Conservation (phyloP, 176 grass and related monocot genomes). For the Avena sativa region DNA sequence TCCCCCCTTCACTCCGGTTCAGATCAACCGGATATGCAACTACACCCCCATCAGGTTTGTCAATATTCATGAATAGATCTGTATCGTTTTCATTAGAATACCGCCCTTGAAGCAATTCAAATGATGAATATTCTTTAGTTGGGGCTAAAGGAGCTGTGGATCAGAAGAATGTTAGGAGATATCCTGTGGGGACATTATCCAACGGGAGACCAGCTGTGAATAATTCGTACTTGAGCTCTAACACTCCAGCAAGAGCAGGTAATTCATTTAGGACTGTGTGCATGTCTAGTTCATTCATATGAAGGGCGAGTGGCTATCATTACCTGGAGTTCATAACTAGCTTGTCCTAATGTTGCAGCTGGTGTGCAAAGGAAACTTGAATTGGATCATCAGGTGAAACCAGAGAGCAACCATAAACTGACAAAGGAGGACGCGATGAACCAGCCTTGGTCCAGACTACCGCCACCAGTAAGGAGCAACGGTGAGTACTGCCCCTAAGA, state of each 20-base stretch:
- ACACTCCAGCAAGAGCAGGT: slow-evolving; percentile 65
- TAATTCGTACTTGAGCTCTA: slow-evolving; percentile 52
- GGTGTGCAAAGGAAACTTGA: slow-evolving; percentile 90
- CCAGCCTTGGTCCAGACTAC: slow-evolving; percentile 61
- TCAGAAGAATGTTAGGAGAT: slow-evolving; percentile 60
- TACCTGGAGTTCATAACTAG: slow-evolving; percentile 12
- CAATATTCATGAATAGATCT: not conserved
- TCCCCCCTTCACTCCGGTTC: slow-evolving; percentile 80
- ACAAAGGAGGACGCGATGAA: slow-evolving; percentile 51
- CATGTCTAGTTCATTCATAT: not conserved
- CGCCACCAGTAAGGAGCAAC: slow-evolving; percentile 38
- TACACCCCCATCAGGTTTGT: slow-evolving; percentile 82
- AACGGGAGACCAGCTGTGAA: slow-evolving; percentile 58
- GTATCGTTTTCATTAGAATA: not conserved
- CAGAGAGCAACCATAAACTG: slow-evolving; percentile 50
- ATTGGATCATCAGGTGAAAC: slow-evolving; percentile 61
- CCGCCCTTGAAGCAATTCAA: slow-evolving; percentile 4
- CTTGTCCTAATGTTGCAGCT: slow-evolving; percentile 30
- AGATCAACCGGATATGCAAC: slow-evolving; percentile 55
- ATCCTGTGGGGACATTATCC: slow-evolving; percentile 55
- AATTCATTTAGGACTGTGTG: not conserved
- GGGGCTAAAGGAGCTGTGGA: slow-evolving; percentile 72
- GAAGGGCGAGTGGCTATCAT: not conserved
- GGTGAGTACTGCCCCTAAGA: slow-evolving; percentile 25
- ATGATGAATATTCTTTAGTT: slow-evolving; percentile 43